Base-by-base conservation (phyloP, 2,329 filamentous ascomycete genomes). In the Saccharata proteae region DNA sequence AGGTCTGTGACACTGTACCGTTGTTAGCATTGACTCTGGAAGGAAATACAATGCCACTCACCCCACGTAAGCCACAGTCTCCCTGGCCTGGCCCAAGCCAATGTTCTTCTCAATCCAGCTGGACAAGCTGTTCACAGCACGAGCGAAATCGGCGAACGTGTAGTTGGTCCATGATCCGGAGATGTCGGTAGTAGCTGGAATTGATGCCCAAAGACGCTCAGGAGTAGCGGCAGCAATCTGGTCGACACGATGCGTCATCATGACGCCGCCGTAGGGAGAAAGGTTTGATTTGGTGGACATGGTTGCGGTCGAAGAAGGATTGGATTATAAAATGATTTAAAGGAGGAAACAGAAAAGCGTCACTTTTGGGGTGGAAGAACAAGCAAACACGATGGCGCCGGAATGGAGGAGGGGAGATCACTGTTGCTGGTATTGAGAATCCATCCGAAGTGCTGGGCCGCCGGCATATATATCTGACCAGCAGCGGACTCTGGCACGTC, bases 81-180 rank as follows among this genome's bases (percentile, higher is more conserved):
- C 29, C 9, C 34, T 26, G 5, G 29, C 32, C 10, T 24, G 18
- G 10, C 16, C 24, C 9, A 24, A 15, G 15, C 34, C 34, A n/a
- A 36, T 25, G 4, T 26, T 36, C 18, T 30, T 29, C 16, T 32
- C 34, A n/a, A 36, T 32, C 34, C 34, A 36, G 15, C 22, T 27
- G 10, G 29, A 18, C 15, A 25, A 12, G 16, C 29, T 27, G 19
- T 36, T 13, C 17, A 32, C 13, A 9, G 29, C 29, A 7, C 28
- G 25, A 13, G 29, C 34, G 14, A 36, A 32, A 8, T 36, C 34
- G 13, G 16, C 16, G 14, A 36, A 36, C 6, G 19, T 36, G 17
- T 31, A 28, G 24, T 30, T 24, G 4, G 25, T 23, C 29, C 29
- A 36, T 29, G 19, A 28, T 4, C 20, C 34, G 24, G 27, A 20